phyloP scores from a whole-genome alignment of 1,284 basidiomycete species.

The Cryptococcus amylolentus region DNA sequence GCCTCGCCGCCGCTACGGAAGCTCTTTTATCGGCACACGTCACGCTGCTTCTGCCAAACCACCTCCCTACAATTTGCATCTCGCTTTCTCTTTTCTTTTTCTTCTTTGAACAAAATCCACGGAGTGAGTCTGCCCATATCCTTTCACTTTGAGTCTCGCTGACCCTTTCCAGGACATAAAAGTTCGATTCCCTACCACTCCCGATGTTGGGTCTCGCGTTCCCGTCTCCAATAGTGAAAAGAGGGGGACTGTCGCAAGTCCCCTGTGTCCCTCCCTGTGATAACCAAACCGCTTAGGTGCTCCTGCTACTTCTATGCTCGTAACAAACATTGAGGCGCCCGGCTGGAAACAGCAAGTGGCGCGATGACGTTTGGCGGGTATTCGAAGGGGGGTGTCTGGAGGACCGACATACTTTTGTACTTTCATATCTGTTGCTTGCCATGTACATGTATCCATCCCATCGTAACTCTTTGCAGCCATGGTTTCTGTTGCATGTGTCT shows the following conservation, averaged over 20 bases:
- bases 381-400: slow-evolving; percentile 17
- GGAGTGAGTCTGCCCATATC: slow-evolving; percentile 25
- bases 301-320: slow-evolving; percentile 2
- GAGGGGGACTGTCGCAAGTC: not conserved
- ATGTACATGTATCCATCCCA: not conserved
- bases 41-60: slow-evolving; percentile 1
- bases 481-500: no score
- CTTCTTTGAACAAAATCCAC: slow-evolving; percentile 14
- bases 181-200: slow-evolving; percentile 48
- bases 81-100: slow-evolving; percentile 1
- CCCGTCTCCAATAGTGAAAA: slow-evolving; percentile 46
- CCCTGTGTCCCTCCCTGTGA: slow-evolving; percentile 27
- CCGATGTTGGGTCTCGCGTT: slow-evolving; percentile 48
- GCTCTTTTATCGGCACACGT: slow-evolving; percentile 3
- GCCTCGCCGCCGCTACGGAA: not conserved
- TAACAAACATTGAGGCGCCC: slow-evolving; percentile 18
- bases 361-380: slow-evolving; percentile 21
- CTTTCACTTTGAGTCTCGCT: not conserved
- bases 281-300: slow-evolving; percentile 32
- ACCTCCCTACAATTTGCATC: not conserved
- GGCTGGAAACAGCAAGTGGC: slow-evolving; percentile 14
- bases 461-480: no score
- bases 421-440: not conserved
- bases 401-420: slow-evolving; percentile 21
- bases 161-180: slow-evolving; percentile 37